Conservation (phyloP, 345 rosid species). For the Mangifera indica region DNA sequence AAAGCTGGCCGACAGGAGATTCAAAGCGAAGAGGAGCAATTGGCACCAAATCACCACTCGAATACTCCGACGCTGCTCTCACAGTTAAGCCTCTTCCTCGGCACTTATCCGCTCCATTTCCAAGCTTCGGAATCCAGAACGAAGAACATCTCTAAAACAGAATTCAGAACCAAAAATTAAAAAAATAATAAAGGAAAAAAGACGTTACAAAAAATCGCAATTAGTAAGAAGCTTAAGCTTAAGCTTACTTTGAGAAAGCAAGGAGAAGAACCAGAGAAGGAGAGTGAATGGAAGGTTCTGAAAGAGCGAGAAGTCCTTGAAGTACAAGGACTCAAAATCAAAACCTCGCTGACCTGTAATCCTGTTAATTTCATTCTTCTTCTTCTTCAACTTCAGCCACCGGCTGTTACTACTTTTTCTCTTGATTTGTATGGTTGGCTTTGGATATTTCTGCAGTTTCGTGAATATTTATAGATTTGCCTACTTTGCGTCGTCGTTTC, state of each 20-base stretch:
- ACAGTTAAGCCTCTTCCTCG: slow-evolving; percentile 46
- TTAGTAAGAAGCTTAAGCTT: background rate
- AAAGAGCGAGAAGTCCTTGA: background rate
- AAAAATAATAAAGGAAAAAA: background rate
- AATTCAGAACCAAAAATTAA: background rate
- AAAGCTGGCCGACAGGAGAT: slow-evolving; percentile 81
- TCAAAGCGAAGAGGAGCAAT: slow-evolving; percentile 74
- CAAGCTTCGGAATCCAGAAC: slow-evolving; percentile 48
- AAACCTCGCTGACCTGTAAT: background rate
- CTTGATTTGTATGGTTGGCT: background rate
- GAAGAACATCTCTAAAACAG: slow-evolving; percentile 49
- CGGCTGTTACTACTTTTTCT: background rate
- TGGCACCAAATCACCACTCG: slow-evolving; percentile 44
- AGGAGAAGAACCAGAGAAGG: background rate
- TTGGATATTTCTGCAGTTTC: background rate
- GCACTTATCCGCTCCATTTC: slow-evolving; percentile 35
- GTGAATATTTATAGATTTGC: no score
- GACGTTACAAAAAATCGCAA: background rate
- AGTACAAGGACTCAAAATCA: background rate
- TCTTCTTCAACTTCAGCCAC: no score
- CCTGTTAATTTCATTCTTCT: background rate
- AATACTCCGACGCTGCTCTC: slow-evolving; percentile 66
- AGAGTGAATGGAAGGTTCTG: background rate
- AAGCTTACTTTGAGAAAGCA: background rate
- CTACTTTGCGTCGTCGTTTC: background rate